Conservation (phyloP, 495 filamentous ascomycete genomes). For the Annulohypoxylon bovei region DNA sequence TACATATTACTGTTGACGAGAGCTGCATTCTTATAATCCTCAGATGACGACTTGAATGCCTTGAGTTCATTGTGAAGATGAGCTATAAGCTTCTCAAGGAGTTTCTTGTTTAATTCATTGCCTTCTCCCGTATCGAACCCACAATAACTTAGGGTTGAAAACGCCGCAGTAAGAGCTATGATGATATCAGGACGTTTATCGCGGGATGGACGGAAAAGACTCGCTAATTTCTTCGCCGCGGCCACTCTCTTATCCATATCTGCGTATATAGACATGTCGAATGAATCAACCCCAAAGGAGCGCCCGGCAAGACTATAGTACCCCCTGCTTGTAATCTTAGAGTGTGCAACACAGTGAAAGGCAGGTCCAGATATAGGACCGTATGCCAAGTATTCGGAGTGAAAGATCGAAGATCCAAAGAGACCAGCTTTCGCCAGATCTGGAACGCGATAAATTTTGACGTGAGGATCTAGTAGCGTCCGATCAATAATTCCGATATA, state of each 20-base stretch:
- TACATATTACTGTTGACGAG: constrained; percentile 6
- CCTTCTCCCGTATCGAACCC: no score
- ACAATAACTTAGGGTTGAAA: neutral
- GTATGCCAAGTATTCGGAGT: constrained; percentile 16
- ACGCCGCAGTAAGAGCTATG: constrained; percentile 15
- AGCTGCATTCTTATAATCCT: neutral
- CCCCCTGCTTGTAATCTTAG: neutral
- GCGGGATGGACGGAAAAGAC: neutral
- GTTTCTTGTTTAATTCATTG: neutral
- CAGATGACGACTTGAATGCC: neutral
- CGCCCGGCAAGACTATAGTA: neutral
- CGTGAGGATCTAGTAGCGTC: constrained; percentile 4
- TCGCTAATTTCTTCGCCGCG: constrained; percentile 2
- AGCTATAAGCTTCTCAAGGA: neutral
- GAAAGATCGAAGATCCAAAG: no score
- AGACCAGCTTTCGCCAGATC: neutral
- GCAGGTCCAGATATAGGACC: constrained; percentile 9
- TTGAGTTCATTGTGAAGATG: constrained; percentile 3
- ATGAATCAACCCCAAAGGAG: neutral
- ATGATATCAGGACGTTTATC: constrained; percentile 12
- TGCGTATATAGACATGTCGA: neutral
- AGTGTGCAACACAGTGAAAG: neutral
- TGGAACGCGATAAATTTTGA: constrained; percentile 15
- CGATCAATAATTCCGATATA: constrained; percentile 13
- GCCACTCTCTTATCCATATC: neutral